These are phyloP conservation scores for Fusarium abutilonis DNA, from an alignment of 2,329 filamentous ascomycete genomes.

Conservation along the genomic window DNA sequence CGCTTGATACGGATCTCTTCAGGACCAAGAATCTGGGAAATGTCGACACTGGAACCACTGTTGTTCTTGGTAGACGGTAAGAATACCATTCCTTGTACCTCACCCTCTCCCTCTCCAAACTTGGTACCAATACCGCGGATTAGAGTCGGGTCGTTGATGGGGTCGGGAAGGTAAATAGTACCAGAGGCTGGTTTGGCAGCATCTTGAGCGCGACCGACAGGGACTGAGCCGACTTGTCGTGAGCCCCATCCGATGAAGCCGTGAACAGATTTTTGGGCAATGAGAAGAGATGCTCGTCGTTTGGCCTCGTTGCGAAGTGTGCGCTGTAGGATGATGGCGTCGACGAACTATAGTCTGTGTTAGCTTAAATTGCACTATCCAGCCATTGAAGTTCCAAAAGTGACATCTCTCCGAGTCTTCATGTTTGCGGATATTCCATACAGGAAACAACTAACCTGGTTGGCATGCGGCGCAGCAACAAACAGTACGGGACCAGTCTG, in stretches of 20 bases:
- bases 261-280: slow-evolving; percentile 94
- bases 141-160: slow-evolving; percentile 82
- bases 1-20: slow-evolving; percentile 89
- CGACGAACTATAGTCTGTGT: slow-evolving; percentile 77
- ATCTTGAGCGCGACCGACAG: slow-evolving; percentile 93
- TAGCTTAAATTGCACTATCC: slow-evolving; percentile 3
- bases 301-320: slow-evolving; percentile 87
- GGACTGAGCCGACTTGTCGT: slow-evolving; percentile 84
- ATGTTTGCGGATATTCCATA: not conserved
- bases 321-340: slow-evolving; percentile 92
- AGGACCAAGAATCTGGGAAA: slow-evolving; percentile 80
- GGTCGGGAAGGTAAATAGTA: slow-evolving; percentile 88
- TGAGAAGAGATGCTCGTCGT: slow-evolving; percentile 89
- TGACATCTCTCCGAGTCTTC: not conserved
- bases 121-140: slow-evolving; percentile 82
- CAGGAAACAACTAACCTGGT: slow-evolving; percentile 70
- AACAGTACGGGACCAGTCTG: slow-evolving; percentile 90
- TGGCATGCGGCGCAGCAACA: slow-evolving; percentile 95
- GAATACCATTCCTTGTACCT: slow-evolving; percentile 84
- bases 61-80: slow-evolving; percentile 83
- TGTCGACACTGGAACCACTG: slow-evolving; percentile 81
- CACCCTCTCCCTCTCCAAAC: slow-evolving; percentile 77
- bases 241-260: slow-evolving; percentile 92
- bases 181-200: slow-evolving; percentile 82
- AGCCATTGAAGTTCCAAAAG: not conserved